phyloP scores from a whole-genome alignment of 805 yeast species.

The Hanseniaspora valbyensis region DNA sequence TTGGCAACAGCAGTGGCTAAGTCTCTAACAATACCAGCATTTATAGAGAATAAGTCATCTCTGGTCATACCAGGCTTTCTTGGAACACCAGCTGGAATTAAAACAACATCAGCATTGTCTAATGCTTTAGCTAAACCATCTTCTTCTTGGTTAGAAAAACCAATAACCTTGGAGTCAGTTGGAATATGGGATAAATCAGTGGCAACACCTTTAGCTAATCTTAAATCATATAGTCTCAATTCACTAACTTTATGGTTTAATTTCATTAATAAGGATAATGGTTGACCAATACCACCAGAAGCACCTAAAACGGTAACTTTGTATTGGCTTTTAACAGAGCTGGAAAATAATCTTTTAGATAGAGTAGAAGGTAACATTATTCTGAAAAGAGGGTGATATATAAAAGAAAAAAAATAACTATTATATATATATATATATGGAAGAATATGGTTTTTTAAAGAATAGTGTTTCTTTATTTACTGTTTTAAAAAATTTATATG shows the following conservation, averaged over 20 bases:
- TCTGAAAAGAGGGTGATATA: slow-evolving; percentile 18
- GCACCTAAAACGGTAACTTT: slow-evolving; percentile 76
- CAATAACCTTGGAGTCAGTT: slow-evolving; percentile 79
- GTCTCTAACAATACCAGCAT: slow-evolving; percentile 89
- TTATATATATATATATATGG: too few species aligned
- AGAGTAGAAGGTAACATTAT: slow-evolving; percentile 24
- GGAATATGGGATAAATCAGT: slow-evolving; percentile 91
- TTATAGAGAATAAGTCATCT: slow-evolving; percentile 92
- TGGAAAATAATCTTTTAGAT: slow-evolving; percentile 55
- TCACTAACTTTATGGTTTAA: slow-evolving; percentile 79
- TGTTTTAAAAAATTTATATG: neutral
- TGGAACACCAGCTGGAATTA: slow-evolving; percentile 97
- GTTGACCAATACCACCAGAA: slow-evolving; percentile 93
- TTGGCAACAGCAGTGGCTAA: slow-evolving; percentile 79
- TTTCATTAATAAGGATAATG: slow-evolving; percentile 71
- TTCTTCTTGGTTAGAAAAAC: slow-evolving; percentile 71
- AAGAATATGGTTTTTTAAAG: neutral
- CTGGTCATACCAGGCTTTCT: slow-evolving; percentile 99
- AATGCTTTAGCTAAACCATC: slow-evolving; percentile 63
- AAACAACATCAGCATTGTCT: slow-evolving; percentile 60
- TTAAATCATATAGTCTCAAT: slow-evolving; percentile 75
- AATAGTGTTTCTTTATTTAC: neutral
- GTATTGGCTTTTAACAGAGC: slow-evolving; percentile 55
- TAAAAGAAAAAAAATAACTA: too few species aligned
- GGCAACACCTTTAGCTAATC: slow-evolving; percentile 93